A percentile compares a stretch with the other conserved stretches of the same genome.
Conservation (phyloP, 805 yeast genomes). For the Tetrapisispora iriomotensis region DNA sequence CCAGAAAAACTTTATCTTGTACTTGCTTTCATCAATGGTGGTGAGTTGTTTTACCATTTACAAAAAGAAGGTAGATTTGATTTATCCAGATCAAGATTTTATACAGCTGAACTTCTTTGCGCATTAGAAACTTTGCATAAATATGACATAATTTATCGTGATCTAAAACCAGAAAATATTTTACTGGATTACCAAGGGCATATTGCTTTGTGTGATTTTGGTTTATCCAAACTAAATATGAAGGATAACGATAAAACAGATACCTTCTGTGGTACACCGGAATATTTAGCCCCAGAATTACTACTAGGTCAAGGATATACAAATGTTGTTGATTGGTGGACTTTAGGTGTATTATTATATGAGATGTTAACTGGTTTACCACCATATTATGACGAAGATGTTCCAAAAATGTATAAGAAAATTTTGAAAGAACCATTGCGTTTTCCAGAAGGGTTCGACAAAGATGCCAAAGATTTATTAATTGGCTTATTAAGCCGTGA, state of each 20-base stretch:
- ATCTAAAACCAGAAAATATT: slow-evolving; percentile 92
- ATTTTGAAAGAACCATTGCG: slow-evolving; percentile 80
- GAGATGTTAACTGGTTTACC: slow-evolving; percentile 97
- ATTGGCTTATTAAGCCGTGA: slow-evolving; percentile 72
- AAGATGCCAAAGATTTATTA: slow-evolving; percentile 74
- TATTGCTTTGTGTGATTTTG: slow-evolving; percentile 95
- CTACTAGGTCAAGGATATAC: slow-evolving; percentile 89
- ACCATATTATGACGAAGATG: slow-evolving; percentile 93
- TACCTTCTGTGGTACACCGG: slow-evolving; percentile 98
- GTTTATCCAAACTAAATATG: slow-evolving; percentile 94
- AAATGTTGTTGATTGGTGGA: slow-evolving; percentile 97
- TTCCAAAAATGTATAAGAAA: slow-evolving; percentile 86
- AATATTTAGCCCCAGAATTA: slow-evolving; percentile 91
- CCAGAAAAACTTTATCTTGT: slow-evolving; percentile 91
- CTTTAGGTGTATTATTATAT: slow-evolving; percentile 83
- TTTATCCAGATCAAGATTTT: slow-evolving; percentile 81
- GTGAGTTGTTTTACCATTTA: slow-evolving; percentile 88
- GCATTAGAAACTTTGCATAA: slow-evolving; percentile 90
- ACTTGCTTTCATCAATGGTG: slow-evolving; percentile 90
- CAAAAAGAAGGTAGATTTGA: slow-evolving; percentile 87
- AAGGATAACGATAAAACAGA: slow-evolving; percentile 74
- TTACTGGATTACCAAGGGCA: slow-evolving; percentile 93
- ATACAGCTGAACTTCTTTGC: slow-evolving; percentile 85
- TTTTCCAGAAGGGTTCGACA: slow-evolving; percentile 82
- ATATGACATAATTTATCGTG: slow-evolving; percentile 88